A percentile compares a stretch with the other conserved stretches of the same genome.
phyloP scores from a whole-genome alignment of 2,329 filamentous ascomycete species.

The Penicillium sp. region DNA sequence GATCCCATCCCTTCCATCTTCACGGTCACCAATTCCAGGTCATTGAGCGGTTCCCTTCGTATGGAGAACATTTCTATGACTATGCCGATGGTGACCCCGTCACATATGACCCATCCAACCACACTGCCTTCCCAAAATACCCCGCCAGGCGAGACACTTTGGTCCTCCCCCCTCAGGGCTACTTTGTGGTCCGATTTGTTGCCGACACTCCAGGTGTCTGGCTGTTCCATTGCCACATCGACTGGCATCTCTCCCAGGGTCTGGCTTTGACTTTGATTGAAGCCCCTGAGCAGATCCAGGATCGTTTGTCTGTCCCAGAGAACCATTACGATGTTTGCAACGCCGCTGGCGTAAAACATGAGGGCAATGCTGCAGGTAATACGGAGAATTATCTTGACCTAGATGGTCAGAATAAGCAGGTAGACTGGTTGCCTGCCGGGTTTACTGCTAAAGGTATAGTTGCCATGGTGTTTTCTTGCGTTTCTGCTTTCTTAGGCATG shows the following conservation, averaged over 20 bases:
- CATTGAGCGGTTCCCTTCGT: constrained; percentile 57
- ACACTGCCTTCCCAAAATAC: constrained; percentile 48
- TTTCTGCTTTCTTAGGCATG: constrained; percentile 70
- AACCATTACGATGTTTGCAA: constrained; percentile 63
- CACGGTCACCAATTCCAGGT: constrained; percentile 68
- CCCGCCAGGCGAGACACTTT: constrained; percentile 71
- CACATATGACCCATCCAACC: constrained; percentile 27
- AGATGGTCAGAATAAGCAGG: constrained; percentile 59
- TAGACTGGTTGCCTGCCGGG: constrained; percentile 62
- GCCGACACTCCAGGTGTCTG: constrained; percentile 57
- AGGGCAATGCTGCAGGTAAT: constrained; percentile 76
- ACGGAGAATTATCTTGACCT: constrained; percentile 65
- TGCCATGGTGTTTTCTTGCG: constrained; percentile 70
- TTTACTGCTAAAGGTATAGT: constrained; percentile 72
- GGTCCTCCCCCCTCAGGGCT: constrained; percentile 64
- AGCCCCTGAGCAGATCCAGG: constrained; percentile 63
- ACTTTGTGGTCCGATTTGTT: constrained; percentile 61
- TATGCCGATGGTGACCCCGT: constrained; percentile 40
- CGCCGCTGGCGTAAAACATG: constrained; percentile 51
- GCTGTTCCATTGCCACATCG: constrained; percentile 79
- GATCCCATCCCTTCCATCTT: constrained; percentile 51
- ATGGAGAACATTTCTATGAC: constrained; percentile 60
- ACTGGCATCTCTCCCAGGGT: constrained; percentile 73
- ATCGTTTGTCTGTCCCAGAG: constrained; percentile 60
- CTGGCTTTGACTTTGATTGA: constrained; percentile 66